Base-by-base conservation (phyloP, 2,329 filamentous ascomycete genomes). In the Cadophora gregata region DNA sequence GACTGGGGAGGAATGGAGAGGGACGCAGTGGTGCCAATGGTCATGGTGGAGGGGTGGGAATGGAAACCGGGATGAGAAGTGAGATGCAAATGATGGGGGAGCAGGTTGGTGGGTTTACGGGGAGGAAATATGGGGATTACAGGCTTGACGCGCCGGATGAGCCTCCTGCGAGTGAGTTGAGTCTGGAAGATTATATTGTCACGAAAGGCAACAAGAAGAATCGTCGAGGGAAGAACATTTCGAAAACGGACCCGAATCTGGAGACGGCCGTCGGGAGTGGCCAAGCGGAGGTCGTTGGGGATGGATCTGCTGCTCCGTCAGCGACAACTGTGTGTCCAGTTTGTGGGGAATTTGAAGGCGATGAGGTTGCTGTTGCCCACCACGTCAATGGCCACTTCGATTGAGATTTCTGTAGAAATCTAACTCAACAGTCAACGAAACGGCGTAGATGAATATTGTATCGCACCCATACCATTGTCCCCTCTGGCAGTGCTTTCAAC, bases 351-450 rank as follows among this genome's bases (percentile, higher is more conserved):
- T 76, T 76, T 36, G 69, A 76, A 29, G 75, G 75, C 2, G 75
- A 76, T 66, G 74, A 74, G 36, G 42, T 63, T 16, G 74, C 74
- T 21, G 69, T 76, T 14, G 69, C 73, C 25, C 72, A 75, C 67
- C 75, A 76, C 65, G 74, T 76, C 10, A 71, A 70, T 63, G 58
- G 53, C 1, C 74, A 76, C 67, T 76, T 76, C 50, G 71, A 74
- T 25, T 75, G 33, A 47, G 16, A 25, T 16, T 25, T 12, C 27
- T 8, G n/a, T 16, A 10, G 8, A 27, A 6, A 6, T 36, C 12
- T 12, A 4, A 24, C 14, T 9, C 31, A 36, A 12, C 33, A 14
- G 9, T n/a, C 58, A n/a, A 6, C 33, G 33, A 38, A 14, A n/a
- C 10, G 0, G 12, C 12, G 24, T 59, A 16, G 33, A n/a, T 7